Conservation (phyloP, 768 basidiomycete species). For the Trametopsis cervina region DNA sequence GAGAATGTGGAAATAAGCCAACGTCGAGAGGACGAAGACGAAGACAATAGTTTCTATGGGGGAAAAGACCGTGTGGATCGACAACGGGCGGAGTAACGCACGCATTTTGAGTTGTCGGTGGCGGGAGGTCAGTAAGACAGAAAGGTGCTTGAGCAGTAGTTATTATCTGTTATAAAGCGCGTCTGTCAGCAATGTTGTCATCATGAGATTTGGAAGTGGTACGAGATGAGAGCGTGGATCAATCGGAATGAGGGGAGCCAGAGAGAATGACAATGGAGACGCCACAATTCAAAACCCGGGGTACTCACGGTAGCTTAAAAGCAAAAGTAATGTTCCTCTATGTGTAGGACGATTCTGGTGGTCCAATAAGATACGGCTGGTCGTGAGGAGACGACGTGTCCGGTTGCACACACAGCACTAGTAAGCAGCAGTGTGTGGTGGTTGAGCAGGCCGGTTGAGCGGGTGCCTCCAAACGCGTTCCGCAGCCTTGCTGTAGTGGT, state of each 20-base stretch:
- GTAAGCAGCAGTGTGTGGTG: background rate
- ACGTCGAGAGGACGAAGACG: conserved; percentile 82
- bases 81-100: conserved; percentile 58
- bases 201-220: conserved; percentile 1
- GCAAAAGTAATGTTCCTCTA: conserved; percentile 5
- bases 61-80: conserved; percentile 63
- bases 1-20: conserved; percentile 93
- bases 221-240: background rate
- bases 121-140: background rate
- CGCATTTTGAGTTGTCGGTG: conserved; percentile 35
- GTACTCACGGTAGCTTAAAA: conserved; percentile 5
- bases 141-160: conserved; percentile 1
- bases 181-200: no score
- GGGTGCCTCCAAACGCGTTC: conserved; percentile 4
- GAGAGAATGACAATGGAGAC: conserved; percentile 1
- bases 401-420: background rate
- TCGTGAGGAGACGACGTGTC: background rate
- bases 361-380: background rate
- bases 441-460: conserved; percentile 9
- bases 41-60: conserved; percentile 89
- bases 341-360: background rate
- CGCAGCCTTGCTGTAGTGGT: background rate
- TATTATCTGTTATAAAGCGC: conserved; percentile 14
- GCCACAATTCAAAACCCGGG: background rate
- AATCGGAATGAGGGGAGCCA: no score